These are phyloP conservation scores for Corymbia citriodora DNA, from an alignment of 441 rosid genomes.

Conservation along the genomic window DNA sequence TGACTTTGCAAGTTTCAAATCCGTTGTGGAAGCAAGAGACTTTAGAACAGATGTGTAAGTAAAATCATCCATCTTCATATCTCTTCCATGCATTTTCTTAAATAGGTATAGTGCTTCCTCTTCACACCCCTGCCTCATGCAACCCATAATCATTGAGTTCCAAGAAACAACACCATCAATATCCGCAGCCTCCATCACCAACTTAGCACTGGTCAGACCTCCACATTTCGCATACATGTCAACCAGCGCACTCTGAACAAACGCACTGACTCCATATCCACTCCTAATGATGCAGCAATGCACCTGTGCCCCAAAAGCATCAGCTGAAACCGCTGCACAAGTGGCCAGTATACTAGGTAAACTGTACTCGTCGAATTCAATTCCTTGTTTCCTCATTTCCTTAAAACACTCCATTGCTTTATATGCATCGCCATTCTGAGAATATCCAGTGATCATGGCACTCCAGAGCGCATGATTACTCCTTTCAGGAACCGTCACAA, in stretches of 20 bases:
- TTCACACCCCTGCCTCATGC: conserved; percentile 55
- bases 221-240: conserved; percentile 85
- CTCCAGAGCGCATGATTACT: conserved; percentile 76
- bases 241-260: conserved; percentile 70
- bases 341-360: conserved; percentile 78
- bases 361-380: conserved; percentile 63
- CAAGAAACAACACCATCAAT: conserved; percentile 62
- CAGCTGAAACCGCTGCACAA: conserved; percentile 44
- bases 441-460: conserved; percentile 77
- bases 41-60: conserved; percentile 71
- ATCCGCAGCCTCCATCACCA: conserved; percentile 35
- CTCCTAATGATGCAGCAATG: conserved; percentile 59
- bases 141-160: conserved; percentile 82
- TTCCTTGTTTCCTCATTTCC: conserved; percentile 49
- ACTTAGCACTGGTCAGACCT: conserved; percentile 54
- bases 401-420: conserved; percentile 59
- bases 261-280: conserved; percentile 59
- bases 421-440: conserved; percentile 44
- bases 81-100: conserved; percentile 49
- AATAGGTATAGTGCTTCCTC: conserved; percentile 62
- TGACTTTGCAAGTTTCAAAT: conserved; percentile 33
- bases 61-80: conserved; percentile 56
- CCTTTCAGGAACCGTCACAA: conserved; percentile 27
- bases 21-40: conserved; percentile 43
- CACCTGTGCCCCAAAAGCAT: conserved; percentile 59